Evolutionary conservation across 345 rosid species (phyloP).

Genomic region (Dimocarpus longan): DNA sequence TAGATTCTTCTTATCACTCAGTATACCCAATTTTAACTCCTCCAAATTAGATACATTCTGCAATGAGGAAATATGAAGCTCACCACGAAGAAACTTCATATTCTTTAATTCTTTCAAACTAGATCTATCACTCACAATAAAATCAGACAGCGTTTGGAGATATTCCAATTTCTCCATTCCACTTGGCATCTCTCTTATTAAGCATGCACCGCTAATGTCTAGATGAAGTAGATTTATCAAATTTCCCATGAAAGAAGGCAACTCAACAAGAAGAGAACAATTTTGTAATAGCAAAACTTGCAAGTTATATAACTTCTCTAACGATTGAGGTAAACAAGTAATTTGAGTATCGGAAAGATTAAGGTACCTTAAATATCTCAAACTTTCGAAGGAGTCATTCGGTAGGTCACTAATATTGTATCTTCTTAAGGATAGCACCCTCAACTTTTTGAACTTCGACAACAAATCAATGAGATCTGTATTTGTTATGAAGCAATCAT

Average conservation of each 20-base stretch:
- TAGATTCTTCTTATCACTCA: not conserved
- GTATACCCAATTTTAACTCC: not conserved
- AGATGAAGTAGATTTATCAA: conserved; percentile 13
- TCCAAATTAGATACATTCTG: not conserved
- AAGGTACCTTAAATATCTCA: conserved; percentile 12
- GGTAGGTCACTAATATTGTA: not conserved
- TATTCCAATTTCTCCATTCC: not conserved
- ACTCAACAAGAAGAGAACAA: not conserved
- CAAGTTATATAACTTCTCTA: not conserved
- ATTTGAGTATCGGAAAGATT: conserved; percentile 6
- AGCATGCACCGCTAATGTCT: not conserved
- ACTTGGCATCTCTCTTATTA: not conserved
- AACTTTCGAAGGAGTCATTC: not conserved
- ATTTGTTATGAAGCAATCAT: not conserved
- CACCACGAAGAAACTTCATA: not conserved
- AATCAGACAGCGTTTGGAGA: not conserved
- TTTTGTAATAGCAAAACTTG: not conserved
- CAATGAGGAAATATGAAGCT: not conserved
- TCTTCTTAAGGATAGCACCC: not conserved
- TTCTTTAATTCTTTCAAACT: not conserved
- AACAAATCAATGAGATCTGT: not conserved
- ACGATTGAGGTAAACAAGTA: not conserved
- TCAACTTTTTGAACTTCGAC: not conserved
- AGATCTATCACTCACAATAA: not conserved
- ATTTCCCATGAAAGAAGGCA: not conserved